Evolutionary conservation across 192 early-diverging fungal species (phyloP), one percentile per base, ranked within the genome.

Genomic region (Coemansia sp.): DNA sequence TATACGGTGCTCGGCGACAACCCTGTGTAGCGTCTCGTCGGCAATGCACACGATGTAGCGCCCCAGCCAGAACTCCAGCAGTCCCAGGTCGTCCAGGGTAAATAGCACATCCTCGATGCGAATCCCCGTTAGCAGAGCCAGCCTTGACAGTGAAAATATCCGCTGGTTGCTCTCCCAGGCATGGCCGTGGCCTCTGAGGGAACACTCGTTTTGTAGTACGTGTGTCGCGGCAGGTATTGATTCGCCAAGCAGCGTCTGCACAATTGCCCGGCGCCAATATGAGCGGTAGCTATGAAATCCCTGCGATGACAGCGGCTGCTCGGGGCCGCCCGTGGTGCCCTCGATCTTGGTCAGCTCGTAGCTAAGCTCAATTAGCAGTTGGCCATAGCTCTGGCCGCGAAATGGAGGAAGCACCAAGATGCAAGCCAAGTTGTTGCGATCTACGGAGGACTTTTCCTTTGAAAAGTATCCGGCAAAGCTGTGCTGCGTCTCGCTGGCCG

Each of bases 401-500:
- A 89, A 93, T 6, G 92, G 92, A 35, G 96, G 96, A 0, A 98
- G 82, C 15, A 92, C 85, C 63, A 96, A 62, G 39, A 98, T 96
- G 73, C 96, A 98, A 0, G 96, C 93, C 20, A 98, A 71, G 61
- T 97, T 97, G 76, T 93, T 93, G 45, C 85, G 84, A 40, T 94
- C 94, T 39, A 88, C 86, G 0, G 94, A 94, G 6, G 80, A 62
- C 61, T 95, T 97, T 75, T 98, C 95, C 84, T 99, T 99, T 37
- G 96, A 97, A 81, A 99, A 99, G 66, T 95, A 99, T 0, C 94
- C 97, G 11, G 93, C 91, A 68, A 96, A 89, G 24, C 89, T 87
- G 59, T 86, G 87, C n/a, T 60, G 62, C 4, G 31, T 32, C 31
- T 86, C 79, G 15, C 74, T 72, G 10, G 89, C 11, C 5, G 20